Base-by-base conservation (phyloP, 495 filamentous ascomycete genomes). In the Parathielavia hyrcaniae region DNA sequence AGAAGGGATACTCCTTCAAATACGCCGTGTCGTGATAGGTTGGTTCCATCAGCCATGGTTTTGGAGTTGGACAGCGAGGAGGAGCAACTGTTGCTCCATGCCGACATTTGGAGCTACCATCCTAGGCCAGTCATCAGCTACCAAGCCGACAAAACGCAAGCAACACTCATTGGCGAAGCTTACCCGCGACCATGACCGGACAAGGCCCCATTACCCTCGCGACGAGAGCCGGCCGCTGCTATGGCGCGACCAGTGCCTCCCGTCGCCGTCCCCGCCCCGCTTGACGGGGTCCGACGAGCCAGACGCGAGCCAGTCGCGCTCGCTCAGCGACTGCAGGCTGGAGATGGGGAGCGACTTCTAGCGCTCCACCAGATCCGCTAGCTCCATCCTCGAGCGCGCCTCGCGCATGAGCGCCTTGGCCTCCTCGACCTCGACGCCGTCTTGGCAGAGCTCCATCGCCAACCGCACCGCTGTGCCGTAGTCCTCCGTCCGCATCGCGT, bases 341-440 rank as follows among this genome's bases (percentile, higher is more conserved):
- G 52, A 30, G 38, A 50, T 34, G 20, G 63, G 53, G 14, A 61
- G 61, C 43, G 50, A 55, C 64, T 50, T 61, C 67, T 70, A 70
- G 57, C 66, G 57, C 46, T 63, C 67, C 64, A 63, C 55, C 53
- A 61, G 56, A 51, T 59, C 69, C 62, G 66, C 69, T 72, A 68
- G 68, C 64, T 93, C 89, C 69, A 90, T 81, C 68, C 91, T 81
- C 5, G 88, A 88, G 61, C 92, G 78, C 20, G 95, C 80, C 75
- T 97, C 93, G 58, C 91, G 80, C 61, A 97, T 88, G 59, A 99
- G 76, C 4, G 91, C 91, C 76, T 97, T 97, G 14, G 95, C 95
- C 71, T 99, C 95, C 71, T 99, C 95, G 16, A 99, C 90, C 73
- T 99, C 95, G 26, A 91, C 84, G 1, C 95, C 95, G 74, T 99